Evolutionary conservation across 495 filamentous ascomycete species (phyloP).

Genomic region (Annulohypoxylon bovei): DNA sequence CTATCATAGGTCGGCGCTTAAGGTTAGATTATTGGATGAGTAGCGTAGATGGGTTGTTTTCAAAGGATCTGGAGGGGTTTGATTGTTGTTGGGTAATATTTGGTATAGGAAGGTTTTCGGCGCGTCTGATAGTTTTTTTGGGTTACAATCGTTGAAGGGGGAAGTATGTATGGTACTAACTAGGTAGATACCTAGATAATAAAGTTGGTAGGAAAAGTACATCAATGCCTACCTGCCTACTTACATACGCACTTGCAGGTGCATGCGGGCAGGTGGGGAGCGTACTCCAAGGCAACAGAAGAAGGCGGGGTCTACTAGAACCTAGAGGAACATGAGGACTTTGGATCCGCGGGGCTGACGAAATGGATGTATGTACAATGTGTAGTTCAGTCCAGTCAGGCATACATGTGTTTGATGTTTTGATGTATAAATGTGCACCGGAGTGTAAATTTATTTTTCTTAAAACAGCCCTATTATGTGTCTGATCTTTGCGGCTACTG

Average conservation of each 20-base stretch:
- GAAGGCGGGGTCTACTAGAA: constrained; percentile 21
- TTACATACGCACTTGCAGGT: constrained; percentile 32
- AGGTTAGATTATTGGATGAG: neutral
- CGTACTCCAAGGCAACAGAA: constrained; percentile 32
- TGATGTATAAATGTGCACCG: neutral
- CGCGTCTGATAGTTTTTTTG: constrained; percentile 28
- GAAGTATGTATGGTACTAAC: constrained; percentile 2
- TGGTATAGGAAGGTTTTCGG: constrained; percentile 5
- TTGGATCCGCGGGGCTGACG: constrained; percentile 13
- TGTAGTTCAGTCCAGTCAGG: no score
- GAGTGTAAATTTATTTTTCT: neutral
- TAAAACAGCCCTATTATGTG: neutral
- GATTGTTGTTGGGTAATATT: constrained; percentile 4
- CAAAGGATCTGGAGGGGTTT: neutral
- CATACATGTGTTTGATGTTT: no score
- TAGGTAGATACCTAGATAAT: no score
- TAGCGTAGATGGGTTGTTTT: neutral
- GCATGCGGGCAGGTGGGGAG: constrained; percentile 35
- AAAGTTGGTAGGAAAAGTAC: constrained; percentile 1
- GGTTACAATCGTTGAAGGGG: constrained; percentile 25
- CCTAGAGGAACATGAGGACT: neutral
- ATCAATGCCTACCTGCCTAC: no score
- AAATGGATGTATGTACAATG: neutral
- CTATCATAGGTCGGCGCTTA: constrained; percentile 27
- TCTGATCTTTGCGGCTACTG: neutral